Base-by-base conservation (phyloP, 2,329 filamentous ascomycete species). In the Sarocladiaceae sp. region DNA sequence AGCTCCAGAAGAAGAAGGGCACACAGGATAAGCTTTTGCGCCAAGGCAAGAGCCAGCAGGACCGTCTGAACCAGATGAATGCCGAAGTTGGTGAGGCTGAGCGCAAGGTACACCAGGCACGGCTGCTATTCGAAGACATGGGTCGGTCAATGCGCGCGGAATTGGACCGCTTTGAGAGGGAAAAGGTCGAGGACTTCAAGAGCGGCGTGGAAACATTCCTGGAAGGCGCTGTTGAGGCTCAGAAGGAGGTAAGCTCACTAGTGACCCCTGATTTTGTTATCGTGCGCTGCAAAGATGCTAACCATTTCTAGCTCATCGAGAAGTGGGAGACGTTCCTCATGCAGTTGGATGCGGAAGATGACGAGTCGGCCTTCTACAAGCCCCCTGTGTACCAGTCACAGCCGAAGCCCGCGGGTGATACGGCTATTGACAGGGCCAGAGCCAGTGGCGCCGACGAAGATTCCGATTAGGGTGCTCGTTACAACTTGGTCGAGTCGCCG, bases 171-270 rank as follows among this genome's bases (percentile, higher is more conserved):
- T 98, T 98, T 58, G 93, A 98, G 68, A 80, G 79, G 55, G 93
- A 98, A 67, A 98, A 98, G 72, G 93, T 98, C 3, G 93, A 98
- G 61, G 93, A 98, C 61, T 98, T 98, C 66, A 98, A 98, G 73
- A 93, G 86, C 50, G 91, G 90, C 0, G 90, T 98, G 2, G 93
- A 98, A 70, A 98, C 93, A 1, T 98, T 95, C 66, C 66, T 98
- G 55, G 93, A 98, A 70, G 90, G 93, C 58, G 88, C 93, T 3
- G 89, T 98, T 3, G 93, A 98, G 67, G 93, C 91, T 45, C 93
- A 98, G 69, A 98, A 98, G 68, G 93, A 98, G 83, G 91, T 93
- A 62, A 64, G 78, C 65, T 9, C 26, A n/a, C 26, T n/a, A 29
- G 9, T n/a, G n/a, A 29, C 9, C n/a, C 26, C 26, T n/a, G 9